Evolutionary conservation across 208 protist species (phyloP).

Genomic region (Wallacemonas sp.): DNA sequence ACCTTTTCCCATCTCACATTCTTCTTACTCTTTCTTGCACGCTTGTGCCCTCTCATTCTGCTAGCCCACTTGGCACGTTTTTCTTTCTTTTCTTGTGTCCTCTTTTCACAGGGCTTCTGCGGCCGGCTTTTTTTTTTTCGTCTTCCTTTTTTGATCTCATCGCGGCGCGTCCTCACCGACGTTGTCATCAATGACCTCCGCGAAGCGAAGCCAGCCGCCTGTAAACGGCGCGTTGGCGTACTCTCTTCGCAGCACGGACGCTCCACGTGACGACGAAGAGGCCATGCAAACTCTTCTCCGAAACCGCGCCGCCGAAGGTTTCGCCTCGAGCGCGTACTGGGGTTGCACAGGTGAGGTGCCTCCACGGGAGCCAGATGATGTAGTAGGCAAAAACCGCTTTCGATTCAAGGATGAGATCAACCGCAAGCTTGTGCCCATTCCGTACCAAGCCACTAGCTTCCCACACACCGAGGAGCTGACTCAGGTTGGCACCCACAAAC

Average conservation of each 20-base stretch:
- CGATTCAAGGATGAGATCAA: slow-evolving; percentile 81
- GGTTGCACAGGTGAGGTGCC: slow-evolving; percentile 69
- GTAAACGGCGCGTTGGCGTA: slow-evolving; percentile 46
- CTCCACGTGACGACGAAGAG: slow-evolving; percentile 31
- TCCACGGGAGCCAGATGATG: slow-evolving; percentile 74
- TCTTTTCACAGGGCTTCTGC: background rate
- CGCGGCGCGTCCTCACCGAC: background rate
- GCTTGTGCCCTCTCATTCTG: background rate
- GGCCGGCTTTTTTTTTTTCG: background rate
- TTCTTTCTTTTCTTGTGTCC: slow-evolving; percentile 15
- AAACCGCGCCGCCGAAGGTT: slow-evolving; percentile 46
- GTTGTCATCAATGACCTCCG: slow-evolving; percentile 20
- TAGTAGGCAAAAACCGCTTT: slow-evolving; percentile 46
- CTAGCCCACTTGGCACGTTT: background rate
- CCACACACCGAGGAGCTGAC: slow-evolving; percentile 72
- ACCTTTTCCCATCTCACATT: background rate
- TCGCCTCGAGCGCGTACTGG: slow-evolving; percentile 86
- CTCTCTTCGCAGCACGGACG: slow-evolving; percentile 16
- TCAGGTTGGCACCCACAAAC: slow-evolving; percentile 58
- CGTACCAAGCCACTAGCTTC: slow-evolving; percentile 74
- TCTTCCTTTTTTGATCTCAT: slow-evolving; percentile 7
- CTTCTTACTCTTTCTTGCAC: background rate
- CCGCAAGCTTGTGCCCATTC: slow-evolving; percentile 81
- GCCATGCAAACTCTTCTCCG: slow-evolving; percentile 53
- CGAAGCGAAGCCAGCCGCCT: slow-evolving; percentile 13